Evolutionary conservation across 2,329 filamentous ascomycete genomes (phyloP).

Genomic region (Aspergillus pseudoglaucus): DNA sequence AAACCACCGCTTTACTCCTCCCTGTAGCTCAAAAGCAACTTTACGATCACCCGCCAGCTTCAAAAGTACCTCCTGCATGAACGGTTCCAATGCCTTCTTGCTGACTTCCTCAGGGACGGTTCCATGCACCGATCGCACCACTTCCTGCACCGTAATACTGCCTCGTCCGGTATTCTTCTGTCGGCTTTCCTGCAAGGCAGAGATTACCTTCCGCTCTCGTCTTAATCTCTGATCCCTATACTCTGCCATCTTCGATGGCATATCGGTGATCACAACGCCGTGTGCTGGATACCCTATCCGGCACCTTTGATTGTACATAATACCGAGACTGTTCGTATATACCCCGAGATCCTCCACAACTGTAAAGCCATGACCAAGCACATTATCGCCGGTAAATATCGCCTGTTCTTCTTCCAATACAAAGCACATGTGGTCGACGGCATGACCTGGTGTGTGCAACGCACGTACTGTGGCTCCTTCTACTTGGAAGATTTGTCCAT

Average conservation of each 20-base stretch:
- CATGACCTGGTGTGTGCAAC: constrained; percentile 58
- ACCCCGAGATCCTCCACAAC: constrained; percentile 35
- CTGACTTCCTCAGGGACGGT: constrained; percentile 27
- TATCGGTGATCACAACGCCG: constrained; percentile 33
- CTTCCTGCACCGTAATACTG: constrained; percentile 35
- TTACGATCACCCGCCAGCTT: constrained; percentile 41
- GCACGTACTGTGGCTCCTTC: constrained; percentile 37
- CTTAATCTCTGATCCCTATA: constrained; percentile 34
- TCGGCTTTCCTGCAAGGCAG: constrained; percentile 20
- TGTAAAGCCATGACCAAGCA: constrained; percentile 55
- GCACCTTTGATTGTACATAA: constrained; percentile 32
- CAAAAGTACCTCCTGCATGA: constrained; percentile 37
- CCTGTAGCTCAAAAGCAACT: constrained; percentile 36
- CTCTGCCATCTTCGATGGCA: constrained; percentile 32
- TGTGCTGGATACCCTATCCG: constrained; percentile 42
- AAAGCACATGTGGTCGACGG: constrained; percentile 70
- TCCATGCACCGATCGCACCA: constrained; percentile 43
- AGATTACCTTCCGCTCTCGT: constrained; percentile 37
- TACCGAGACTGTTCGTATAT: constrained; percentile 31
- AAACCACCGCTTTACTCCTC: constrained; percentile 37
- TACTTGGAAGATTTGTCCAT: constrained; percentile 33
- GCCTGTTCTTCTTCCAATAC: constrained; percentile 64
- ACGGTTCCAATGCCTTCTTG: constrained; percentile 37
- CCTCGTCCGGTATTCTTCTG: constrained; percentile 16
- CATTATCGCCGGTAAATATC: constrained; percentile 75